Conservation (phyloP, 2,329 filamentous ascomycete genomes). For the Pseudopyrenochaeta lycopersici region DNA sequence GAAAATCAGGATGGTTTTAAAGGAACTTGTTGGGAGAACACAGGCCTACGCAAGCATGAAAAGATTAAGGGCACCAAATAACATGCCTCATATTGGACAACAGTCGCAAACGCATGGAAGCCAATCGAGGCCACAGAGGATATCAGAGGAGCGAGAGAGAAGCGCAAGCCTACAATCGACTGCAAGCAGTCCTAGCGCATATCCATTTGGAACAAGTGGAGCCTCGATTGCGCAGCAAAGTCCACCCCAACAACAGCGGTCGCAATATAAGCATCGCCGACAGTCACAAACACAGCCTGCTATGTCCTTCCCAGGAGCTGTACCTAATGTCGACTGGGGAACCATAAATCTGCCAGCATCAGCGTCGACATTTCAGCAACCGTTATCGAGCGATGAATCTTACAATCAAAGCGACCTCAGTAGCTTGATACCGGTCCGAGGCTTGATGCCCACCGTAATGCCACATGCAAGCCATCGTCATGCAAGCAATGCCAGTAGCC, state of each 20-base stretch:
- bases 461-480: background rate
- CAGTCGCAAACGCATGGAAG: conserved; percentile 43
- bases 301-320: conserved; percentile 28
- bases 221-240: conserved; percentile 3
- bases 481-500: conserved; percentile 7
- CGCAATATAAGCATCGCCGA: conserved; percentile 4
- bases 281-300: conserved; percentile 5
- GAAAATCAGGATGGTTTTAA: conserved; percentile 69
- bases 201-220: conserved; percentile 1
- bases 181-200: background rate
- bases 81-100: conserved; percentile 47
- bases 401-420: conserved; percentile 10
- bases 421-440: background rate
- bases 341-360: conserved; percentile 25
- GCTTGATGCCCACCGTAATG: background rate
- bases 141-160: conserved; percentile 7
- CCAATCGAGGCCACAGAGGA: conserved; percentile 12
- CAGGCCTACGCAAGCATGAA: conserved; percentile 68
- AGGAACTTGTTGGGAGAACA: conserved; percentile 69
- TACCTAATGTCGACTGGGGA: conserved; percentile 38
- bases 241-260: conserved; percentile 4
- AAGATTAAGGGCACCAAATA: conserved; percentile 63
- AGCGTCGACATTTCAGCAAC: background rate
- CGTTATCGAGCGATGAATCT: conserved; percentile 1
- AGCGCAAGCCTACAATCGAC: conserved; percentile 10